Percentiles rank a stretch among this genome's conserved stretches.
These are phyloP conservation scores for Carex sylvatica DNA, from an alignment of 202 grass and related monocot species.

Conservation along the genomic window DNA sequence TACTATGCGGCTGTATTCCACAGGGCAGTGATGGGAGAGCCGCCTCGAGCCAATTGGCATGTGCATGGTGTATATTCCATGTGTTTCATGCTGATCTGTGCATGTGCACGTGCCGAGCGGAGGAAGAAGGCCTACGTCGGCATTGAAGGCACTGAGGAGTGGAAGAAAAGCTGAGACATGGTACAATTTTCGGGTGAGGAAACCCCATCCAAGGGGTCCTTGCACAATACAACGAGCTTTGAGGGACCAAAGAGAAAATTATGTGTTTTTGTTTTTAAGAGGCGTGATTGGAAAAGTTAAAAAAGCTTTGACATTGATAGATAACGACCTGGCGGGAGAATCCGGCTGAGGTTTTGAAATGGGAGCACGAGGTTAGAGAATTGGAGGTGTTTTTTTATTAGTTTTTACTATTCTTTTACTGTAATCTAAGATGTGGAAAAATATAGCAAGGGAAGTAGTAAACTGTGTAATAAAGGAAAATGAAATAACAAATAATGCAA, in stretches of 20 bases:
- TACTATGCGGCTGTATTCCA: conserved; percentile 96
- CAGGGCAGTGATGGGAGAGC: conserved; percentile 76
- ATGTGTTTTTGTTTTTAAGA: conserved; percentile 6
- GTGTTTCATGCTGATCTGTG: conserved; percentile 78
- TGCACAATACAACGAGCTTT: not conserved
- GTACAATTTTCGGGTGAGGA: not conserved
- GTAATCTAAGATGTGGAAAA: conserved; percentile 18
- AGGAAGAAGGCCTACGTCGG: conserved; percentile 84
- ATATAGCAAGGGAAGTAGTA: not conserved
- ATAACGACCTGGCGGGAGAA: conserved; percentile 31
- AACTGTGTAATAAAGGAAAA: conserved; percentile 9
- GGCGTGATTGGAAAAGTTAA: conserved; percentile 9
- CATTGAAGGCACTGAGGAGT: conserved; percentile 60
- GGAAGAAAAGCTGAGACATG: conserved; percentile 72
- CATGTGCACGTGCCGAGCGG: conserved; percentile 76
- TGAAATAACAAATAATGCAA: not conserved
- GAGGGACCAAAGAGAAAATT: not conserved
- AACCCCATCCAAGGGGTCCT: not conserved
- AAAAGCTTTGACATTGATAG: conserved; percentile 24
- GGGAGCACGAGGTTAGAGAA: not conserved
- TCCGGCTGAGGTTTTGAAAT: not conserved
- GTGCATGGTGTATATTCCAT: conserved; percentile 83
- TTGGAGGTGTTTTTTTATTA: not conserved
- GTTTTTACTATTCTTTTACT: conserved; percentile 22
- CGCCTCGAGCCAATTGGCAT: conserved; percentile 84